Evolutionary conservation across 306 rosid genomes (phyloP).

Genomic region (Canavalia ensiformis): DNA sequence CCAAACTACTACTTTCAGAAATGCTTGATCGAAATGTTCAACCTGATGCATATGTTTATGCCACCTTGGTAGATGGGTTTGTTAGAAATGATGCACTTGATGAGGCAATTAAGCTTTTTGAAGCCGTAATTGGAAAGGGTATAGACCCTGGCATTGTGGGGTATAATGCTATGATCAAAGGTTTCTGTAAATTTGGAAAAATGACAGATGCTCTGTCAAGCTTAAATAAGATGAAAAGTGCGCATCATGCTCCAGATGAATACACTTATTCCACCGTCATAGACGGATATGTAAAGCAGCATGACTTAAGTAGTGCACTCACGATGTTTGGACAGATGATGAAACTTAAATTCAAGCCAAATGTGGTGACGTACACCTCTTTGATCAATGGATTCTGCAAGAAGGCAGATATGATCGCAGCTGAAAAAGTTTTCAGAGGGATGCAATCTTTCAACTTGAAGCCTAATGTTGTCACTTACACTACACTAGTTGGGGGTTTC

Average conservation of each 20-base stretch:
- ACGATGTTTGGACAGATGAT: constrained; percentile 73
- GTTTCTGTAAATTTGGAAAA: constrained; percentile 82
- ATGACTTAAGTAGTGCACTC: constrained; percentile 66
- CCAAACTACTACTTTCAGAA: constrained; percentile 70
- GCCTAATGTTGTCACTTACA: constrained; percentile 88
- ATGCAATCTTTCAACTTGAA: constrained; percentile 70
- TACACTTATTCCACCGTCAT: constrained; percentile 82
- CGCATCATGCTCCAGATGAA: constrained; percentile 64
- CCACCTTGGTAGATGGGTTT: constrained; percentile 82
- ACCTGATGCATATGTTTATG: constrained; percentile 78
- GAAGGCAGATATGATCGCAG: constrained; percentile 63
- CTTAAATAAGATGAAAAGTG: constrained; percentile 61
- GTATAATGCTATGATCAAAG: constrained; percentile 87
- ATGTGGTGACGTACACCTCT: constrained; percentile 80
- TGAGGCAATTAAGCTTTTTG: constrained; percentile 71
- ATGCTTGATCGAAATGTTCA: constrained; percentile 77
- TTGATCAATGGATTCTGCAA: constrained; percentile 79
- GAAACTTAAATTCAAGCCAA: constrained; percentile 71
- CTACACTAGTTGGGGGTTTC: constrained; percentile 72
- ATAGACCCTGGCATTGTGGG: constrained; percentile 73
- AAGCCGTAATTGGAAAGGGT: constrained; percentile 58
- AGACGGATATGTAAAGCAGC: constrained; percentile 80
- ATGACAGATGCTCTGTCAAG: constrained; percentile 72
- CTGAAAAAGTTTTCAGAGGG: constrained; percentile 65
- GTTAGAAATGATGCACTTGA: constrained; percentile 68